These are phyloP conservation scores for Pezicula neosporulosa DNA, from an alignment of 2,329 filamentous ascomycete genomes.

Conservation along the genomic window DNA sequence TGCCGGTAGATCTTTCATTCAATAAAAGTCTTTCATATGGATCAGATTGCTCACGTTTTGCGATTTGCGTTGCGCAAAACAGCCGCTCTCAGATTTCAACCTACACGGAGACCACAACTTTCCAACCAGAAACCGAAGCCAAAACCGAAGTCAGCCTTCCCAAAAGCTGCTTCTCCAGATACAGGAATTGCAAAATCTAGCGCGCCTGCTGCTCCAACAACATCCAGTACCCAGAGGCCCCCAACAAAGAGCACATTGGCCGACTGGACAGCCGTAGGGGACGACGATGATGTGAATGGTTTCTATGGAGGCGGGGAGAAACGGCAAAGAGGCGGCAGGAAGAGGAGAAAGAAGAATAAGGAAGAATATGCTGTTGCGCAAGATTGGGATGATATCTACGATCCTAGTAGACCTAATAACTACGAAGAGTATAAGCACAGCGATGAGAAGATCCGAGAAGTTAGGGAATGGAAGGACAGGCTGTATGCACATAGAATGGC, in stretches of 20 bases:
- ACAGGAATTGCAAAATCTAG: conserved; percentile 20
- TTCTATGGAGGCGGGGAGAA: conserved; percentile 56
- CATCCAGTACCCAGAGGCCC: conserved; percentile 32
- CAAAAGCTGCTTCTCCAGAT: conserved; percentile 36
- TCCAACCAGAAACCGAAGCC: conserved; percentile 55
- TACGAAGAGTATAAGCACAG: conserved; percentile 82
- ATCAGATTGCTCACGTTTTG: conserved; percentile 44
- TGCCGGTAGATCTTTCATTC: conserved; percentile 52
- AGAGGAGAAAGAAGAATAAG: conserved; percentile 68
- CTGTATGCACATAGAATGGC: conserved; percentile 68
- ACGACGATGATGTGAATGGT: conserved; percentile 73
- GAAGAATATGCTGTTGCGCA: conserved; percentile 55
- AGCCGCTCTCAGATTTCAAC: conserved; percentile 79
- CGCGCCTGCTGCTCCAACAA: conserved; percentile 24
- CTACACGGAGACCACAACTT: conserved; percentile 74
- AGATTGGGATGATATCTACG: conserved; percentile 91
- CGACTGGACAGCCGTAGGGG: conserved; percentile 74
- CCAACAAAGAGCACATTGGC: conserved; percentile 67
- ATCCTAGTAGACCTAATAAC: conserved; percentile 76
- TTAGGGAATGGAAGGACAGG: conserved; percentile 80
- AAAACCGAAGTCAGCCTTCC: conserved; percentile 59
- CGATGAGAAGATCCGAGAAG: conserved; percentile 77
- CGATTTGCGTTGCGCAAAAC: conserved; percentile 16
- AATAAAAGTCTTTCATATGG: conserved; percentile 26
- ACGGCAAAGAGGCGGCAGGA: conserved; percentile 66